Base-by-base conservation (phyloP, 2,329 filamentous ascomycete genomes). In the Byssoonygena ceratinophila region DNA sequence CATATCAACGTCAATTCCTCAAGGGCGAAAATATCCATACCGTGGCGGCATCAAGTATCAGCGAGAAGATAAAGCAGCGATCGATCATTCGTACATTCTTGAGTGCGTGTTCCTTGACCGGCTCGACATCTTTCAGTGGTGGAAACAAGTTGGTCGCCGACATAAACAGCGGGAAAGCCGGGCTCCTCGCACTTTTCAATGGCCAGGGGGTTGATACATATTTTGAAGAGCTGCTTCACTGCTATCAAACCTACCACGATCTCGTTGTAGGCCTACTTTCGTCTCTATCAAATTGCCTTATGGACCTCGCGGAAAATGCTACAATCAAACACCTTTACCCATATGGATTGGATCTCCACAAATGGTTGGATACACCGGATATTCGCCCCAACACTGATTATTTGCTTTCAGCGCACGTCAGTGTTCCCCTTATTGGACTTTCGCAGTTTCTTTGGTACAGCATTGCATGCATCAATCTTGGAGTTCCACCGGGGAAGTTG, bases 391-490 rank as follows among this genome's bases (percentile, higher is more conserved):
- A 97, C 68, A 81, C 85, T 52, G 89, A 96, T 68, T 98, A 98
- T 68, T 78, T 96, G 31, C 86, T 96, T 39, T 94, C 90, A 8
- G 90, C 90, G 2, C 90, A 91, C 0, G 89, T 98, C 71, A 97
- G 91, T 74, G 83, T 98, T 65, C 92, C 92, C 25, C 74, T 98
- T 68, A 98, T 98, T 65, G 92, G 92, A 58, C 78, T 98, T 59
- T 91, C 95, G 20, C 92, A 98, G 71, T 80, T 98, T 55, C 88
- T 90, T 41, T 92, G 98, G 71, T 98, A 95, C 67, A 84, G 87
- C 59, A 88, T 97, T 40, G 91, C 90, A 51, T 96, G 90, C 75
- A 88, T 90, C 72, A 85, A 88, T 7, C 76, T 97, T 39, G 92
- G 92, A 53, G 83, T 89, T 54, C 83, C 94, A 63, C 92, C 92